Conservation (phyloP, 139 green algal species). For the Astrephomene gubernaculifera region DNA sequence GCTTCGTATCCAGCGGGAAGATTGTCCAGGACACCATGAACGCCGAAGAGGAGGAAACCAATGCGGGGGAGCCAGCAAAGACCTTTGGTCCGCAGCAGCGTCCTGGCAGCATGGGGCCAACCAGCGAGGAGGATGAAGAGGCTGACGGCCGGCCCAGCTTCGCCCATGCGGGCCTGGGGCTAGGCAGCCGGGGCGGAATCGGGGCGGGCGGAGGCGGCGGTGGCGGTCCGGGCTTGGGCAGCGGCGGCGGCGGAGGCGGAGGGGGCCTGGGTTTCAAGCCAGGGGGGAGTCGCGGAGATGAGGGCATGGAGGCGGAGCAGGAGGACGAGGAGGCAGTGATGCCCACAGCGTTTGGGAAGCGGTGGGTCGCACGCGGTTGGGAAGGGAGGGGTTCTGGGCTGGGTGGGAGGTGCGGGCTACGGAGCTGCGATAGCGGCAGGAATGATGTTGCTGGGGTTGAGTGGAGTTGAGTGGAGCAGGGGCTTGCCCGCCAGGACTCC, state of each 20-base stretch:
- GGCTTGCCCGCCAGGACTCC: too few relatives aligned
- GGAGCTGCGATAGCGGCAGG: too few relatives aligned
- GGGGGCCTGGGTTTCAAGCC: conserved; percentile 57
- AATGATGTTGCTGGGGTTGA: too few relatives aligned
- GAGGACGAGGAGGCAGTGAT: conserved; percentile 68
- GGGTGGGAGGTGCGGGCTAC: too few relatives aligned
- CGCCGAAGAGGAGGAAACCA: conserved; percentile 9
- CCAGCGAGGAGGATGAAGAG: conserved; percentile 5
- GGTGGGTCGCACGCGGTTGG: conserved; percentile 31
- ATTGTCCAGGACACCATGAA: conserved; percentile 45
- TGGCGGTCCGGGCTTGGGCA: background rate
- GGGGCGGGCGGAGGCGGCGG: conserved; percentile 6
- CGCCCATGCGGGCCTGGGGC: conserved; percentile 17
- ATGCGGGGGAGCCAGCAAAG: background rate
- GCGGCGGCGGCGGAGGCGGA: conserved; percentile 20
- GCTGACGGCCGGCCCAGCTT: conserved; percentile 13
- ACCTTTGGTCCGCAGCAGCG: conserved; percentile 20
- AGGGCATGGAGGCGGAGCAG: conserved; percentile 26
- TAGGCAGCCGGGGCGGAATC: conserved; percentile 21
- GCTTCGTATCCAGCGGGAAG: conserved; percentile 85
- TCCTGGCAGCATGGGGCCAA: background rate
- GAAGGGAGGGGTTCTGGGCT: background rate
- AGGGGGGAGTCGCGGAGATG: background rate
- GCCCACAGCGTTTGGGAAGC: conserved; percentile 84
- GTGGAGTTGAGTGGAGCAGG: too few relatives aligned